These are phyloP conservation scores for Colletotrichum viniferum DNA, from an alignment of 2,329 filamentous ascomycete genomes.

Conservation along the genomic window DNA sequence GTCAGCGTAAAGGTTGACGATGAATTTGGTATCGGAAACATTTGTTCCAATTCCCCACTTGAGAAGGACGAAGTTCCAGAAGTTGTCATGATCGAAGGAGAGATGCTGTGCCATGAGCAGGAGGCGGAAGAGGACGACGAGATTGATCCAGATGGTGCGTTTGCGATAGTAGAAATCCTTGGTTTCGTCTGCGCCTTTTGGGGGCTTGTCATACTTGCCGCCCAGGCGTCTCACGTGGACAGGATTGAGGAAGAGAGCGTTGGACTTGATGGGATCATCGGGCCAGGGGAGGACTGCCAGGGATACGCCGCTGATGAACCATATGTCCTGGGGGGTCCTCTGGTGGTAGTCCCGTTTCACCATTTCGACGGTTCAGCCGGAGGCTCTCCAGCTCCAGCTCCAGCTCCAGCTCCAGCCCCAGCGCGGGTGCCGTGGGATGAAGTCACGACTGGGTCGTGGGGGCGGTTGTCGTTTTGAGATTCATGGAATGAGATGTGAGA, in stretches of 20 bases:
- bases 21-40: not conserved
- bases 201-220: not conserved
- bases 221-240: not conserved
- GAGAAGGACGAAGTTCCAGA: not conserved
- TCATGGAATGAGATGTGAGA: not conserved
- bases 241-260: not conserved
- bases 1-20: not conserved
- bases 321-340: not conserved
- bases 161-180: not conserved
- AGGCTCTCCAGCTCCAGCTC: not conserved
- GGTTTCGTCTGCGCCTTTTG: not conserved
- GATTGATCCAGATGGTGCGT: not conserved
- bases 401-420: not conserved
- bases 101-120: not conserved
- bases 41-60: not conserved
- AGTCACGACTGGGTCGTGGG: not conserved
- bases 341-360: not conserved
- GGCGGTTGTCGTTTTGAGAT: not conserved
- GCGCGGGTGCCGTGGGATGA: not conserved
- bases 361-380: not conserved
- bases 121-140: conserved; percentile 11
- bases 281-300: not conserved
- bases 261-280: not conserved
- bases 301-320: conserved; percentile 1
- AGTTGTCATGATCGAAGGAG: not conserved